These are phyloP conservation scores for Brassica cretica DNA, from an alignment of 345 rosid species.

Conservation along the genomic window DNA sequence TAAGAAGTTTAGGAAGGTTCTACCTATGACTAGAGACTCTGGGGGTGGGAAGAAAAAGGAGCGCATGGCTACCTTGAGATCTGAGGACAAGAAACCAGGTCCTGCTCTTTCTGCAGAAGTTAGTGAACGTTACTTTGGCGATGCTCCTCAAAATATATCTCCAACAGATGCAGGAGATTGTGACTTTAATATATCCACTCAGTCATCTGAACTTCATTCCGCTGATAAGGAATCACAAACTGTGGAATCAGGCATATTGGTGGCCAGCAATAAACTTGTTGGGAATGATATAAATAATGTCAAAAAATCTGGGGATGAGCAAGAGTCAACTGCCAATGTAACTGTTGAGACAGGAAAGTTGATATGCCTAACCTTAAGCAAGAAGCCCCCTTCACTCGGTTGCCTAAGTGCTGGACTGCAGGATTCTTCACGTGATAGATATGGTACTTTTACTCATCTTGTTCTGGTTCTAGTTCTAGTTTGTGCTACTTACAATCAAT, in stretches of 20 bases:
- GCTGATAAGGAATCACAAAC: slow-evolving; percentile 27
- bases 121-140: slow-evolving; percentile 34
- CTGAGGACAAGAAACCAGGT: slow-evolving; percentile 42
- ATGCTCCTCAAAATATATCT: slow-evolving; percentile 35
- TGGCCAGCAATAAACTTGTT: slow-evolving; percentile 29
- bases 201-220: slow-evolving; percentile 26
- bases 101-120: slow-evolving; percentile 35
- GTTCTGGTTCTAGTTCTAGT: slow-evolving; percentile 20
- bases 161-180: slow-evolving; percentile 26
- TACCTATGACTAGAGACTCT: slow-evolving; percentile 35
- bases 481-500: slow-evolving; percentile 13
- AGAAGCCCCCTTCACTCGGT: slow-evolving; percentile 52
- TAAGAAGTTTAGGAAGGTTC: slow-evolving; percentile 39
- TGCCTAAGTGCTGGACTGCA: slow-evolving; percentile 43
- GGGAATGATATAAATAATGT: slow-evolving; percentile 24
- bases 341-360: slow-evolving; percentile 36
- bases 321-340: slow-evolving; percentile 28
- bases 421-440: slow-evolving; percentile 41
- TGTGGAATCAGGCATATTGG: slow-evolving; percentile 25
- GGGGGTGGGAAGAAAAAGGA: slow-evolving; percentile 16
- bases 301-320: slow-evolving; percentile 35
- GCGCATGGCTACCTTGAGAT: slow-evolving; percentile 10
- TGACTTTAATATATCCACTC: slow-evolving; percentile 35
- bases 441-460: slow-evolving; percentile 44
- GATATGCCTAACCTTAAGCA: slow-evolving; percentile 51